Evolutionary conservation across 148 eudicot species (phyloP).

Genomic region (Oxyria digyna): DNA sequence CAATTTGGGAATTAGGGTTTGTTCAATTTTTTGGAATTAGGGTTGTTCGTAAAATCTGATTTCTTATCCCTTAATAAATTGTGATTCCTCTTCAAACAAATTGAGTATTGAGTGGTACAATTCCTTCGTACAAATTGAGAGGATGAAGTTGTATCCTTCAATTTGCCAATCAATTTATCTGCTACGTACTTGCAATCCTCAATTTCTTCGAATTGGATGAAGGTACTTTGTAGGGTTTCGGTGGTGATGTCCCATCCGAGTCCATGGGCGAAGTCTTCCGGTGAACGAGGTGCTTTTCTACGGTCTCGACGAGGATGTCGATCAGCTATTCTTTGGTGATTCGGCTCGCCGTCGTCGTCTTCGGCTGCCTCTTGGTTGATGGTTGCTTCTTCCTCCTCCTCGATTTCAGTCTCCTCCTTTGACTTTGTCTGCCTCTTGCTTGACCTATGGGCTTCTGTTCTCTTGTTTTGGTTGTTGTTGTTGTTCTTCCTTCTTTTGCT

Average conservation of each 20-base stretch:
- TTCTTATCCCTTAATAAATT: too few relatives aligned
- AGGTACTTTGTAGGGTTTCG: slow-evolving; percentile 35
- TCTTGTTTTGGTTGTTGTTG: too few relatives aligned
- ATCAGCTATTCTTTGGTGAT: slow-evolving; percentile 43
- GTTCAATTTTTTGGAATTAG: too few relatives aligned
- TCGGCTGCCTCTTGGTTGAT: not conserved
- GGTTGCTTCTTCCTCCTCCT: slow-evolving; percentile 6
- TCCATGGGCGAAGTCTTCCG: slow-evolving; percentile 63
- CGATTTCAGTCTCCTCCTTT: slow-evolving; percentile 9
- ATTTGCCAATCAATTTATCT: slow-evolving; percentile 49
- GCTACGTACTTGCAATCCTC: slow-evolving; percentile 52
- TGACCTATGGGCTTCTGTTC: not conserved
- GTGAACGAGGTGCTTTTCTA: slow-evolving; percentile 30
- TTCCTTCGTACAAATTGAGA: too few relatives aligned
- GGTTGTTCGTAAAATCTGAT: too few relatives aligned
- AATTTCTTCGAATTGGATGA: slow-evolving; percentile 39
- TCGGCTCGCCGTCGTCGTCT: slow-evolving; percentile 10
- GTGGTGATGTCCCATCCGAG: slow-evolving; percentile 70
- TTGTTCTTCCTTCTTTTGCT: not conserved
- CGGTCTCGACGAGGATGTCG: slow-evolving; percentile 36
- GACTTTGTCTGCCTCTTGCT: slow-evolving; percentile 14
- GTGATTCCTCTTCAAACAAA: too few relatives aligned
- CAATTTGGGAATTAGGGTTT: too few relatives aligned
- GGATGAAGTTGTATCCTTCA: slow-evolving; percentile 60
- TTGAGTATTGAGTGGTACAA: too few relatives aligned